These are phyloP conservation scores for Nannochloropsis granulata DNA, from an alignment of 108 stramenopile genomes.

Conservation along the genomic window DNA sequence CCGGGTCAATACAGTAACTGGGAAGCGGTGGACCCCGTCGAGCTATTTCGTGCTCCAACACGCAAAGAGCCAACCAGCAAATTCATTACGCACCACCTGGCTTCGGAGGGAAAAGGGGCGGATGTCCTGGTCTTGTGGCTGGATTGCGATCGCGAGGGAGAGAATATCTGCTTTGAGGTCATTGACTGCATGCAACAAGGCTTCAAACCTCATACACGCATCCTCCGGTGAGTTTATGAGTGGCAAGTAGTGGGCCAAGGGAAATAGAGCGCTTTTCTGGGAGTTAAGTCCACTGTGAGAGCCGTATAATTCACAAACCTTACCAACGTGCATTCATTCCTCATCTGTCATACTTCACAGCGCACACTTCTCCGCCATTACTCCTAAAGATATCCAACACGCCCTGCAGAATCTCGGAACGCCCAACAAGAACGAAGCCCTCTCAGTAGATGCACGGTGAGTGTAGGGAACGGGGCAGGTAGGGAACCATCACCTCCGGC, in stretches of 20 bases:
- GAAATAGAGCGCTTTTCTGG: no score
- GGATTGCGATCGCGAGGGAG: slow-evolving; percentile 69
- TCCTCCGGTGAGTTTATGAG: not conserved
- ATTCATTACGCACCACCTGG: slow-evolving; percentile 60
- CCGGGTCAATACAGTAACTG: slow-evolving; percentile 5
- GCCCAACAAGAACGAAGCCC: slow-evolving; percentile 61
- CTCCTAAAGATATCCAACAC: slow-evolving; percentile 62
- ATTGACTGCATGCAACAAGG: not conserved
- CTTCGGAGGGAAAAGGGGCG: slow-evolving; percentile 48
- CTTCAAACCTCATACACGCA: not conserved
- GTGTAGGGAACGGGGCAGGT: not conserved
- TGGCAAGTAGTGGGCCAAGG: no score
- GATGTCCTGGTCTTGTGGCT: slow-evolving; percentile 78
- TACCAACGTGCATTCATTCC: no score
- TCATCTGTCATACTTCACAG: slow-evolving; percentile 8
- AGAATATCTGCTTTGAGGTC: slow-evolving; percentile 28
- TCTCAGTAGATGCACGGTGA: slow-evolving; percentile 61
- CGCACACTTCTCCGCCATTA: slow-evolving; percentile 82
- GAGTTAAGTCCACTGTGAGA: no score
- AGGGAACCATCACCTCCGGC: no score
- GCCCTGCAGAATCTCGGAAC: slow-evolving; percentile 60
- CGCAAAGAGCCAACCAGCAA: slow-evolving; percentile 54
- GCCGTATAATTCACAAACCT: no score
- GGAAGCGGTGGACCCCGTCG: slow-evolving; percentile 3
- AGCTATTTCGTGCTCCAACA: slow-evolving; percentile 57